Evolutionary conservation across 2,329 filamentous ascomycete genomes (phyloP), one percentile per base, ranked within the genome.

Genomic region (Apiospora malaysiana): DNA sequence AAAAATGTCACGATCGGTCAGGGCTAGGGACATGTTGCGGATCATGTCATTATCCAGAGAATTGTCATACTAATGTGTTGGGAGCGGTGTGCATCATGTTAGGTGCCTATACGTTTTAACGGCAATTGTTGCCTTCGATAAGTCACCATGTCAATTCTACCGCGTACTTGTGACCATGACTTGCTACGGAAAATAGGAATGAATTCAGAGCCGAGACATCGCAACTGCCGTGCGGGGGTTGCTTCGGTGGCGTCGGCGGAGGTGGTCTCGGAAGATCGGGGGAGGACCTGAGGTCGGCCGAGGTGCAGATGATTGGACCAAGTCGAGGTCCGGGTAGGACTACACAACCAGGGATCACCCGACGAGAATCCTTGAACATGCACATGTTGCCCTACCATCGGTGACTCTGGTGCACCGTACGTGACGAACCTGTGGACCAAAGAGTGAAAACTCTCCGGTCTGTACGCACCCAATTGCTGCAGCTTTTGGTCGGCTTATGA

Each of bases 311-410:
- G 21, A 63, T 63, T 63, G 56, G 56, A n/a, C 56, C 9, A 10
- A n/a, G 32, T 32, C 32, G 9, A 10, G 18, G n/a, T 40, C 18
- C 32, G 27, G 27, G 56, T 63, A 63, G 18, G 56, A 63, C 56
- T 63, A 63, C 40, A 63, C 27, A 32, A 63, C 56, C 32, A n/a
- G 32, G 56, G 56, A 63, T 63, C 56, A 63, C 27, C 56, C 40
- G 56, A 63, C 56, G 9, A 40, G 21, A 21, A 63, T 63, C 56
- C 56, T 63, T 63, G 56, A 23, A 40, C 18, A 32, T 40, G 32
- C 56, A 18, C 27, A 63, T 63, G 56, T 21, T 63, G 56, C 56
- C 56, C 32, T 63, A 63, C 56, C 56, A 23, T 40, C 4, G 56
- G 56, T 63, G 27, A 8, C 18, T 40, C 21, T 63, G 56, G 56